These are phyloP conservation scores for Arthrobotrys musiformis DNA, from an alignment of 2,329 filamentous ascomycete species.

Conservation along the genomic window DNA sequence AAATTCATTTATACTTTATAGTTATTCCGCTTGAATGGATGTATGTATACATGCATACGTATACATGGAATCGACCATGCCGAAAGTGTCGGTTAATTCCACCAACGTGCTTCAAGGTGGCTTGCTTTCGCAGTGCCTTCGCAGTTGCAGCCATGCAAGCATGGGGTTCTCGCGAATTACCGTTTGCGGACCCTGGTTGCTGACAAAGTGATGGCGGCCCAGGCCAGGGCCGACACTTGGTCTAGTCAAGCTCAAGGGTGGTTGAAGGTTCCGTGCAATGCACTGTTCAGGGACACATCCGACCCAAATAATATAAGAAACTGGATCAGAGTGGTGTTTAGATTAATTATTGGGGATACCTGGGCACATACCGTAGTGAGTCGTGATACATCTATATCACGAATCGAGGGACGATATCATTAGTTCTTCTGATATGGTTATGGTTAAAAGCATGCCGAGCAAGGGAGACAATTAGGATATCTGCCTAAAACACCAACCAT, in stretches of 20 bases:
- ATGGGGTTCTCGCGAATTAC: conserved; percentile 37
- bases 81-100: not conserved
- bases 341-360: not conserved
- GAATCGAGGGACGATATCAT: not conserved
- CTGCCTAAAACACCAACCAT: conserved; percentile 46
- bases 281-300: conserved; percentile 39
- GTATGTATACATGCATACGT: too few relatives aligned
- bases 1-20: too few relatives aligned
- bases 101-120: not conserved
- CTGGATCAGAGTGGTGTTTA: not conserved
- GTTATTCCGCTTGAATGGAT: too few relatives aligned
- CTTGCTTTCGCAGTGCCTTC: too few relatives aligned
- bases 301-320: too few relatives aligned
- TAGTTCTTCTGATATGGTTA: too few relatives aligned
- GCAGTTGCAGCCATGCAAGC: conserved; percentile 17
- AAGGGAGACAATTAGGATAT: not conserved
- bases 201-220: conserved; percentile 32
- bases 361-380: not conserved
- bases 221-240: not conserved
- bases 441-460: conserved; percentile 24
- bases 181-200: conserved; percentile 38
- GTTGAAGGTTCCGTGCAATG: conserved; percentile 17
- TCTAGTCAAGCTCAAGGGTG: not conserved
- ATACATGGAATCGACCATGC: not conserved
- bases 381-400: too few relatives aligned